Percentiles rank a stretch among this genome's conserved stretches.
phyloP scores from a whole-genome alignment of 2,329 filamentous ascomycete species.

The Beauveria rudraprayagi region DNA sequence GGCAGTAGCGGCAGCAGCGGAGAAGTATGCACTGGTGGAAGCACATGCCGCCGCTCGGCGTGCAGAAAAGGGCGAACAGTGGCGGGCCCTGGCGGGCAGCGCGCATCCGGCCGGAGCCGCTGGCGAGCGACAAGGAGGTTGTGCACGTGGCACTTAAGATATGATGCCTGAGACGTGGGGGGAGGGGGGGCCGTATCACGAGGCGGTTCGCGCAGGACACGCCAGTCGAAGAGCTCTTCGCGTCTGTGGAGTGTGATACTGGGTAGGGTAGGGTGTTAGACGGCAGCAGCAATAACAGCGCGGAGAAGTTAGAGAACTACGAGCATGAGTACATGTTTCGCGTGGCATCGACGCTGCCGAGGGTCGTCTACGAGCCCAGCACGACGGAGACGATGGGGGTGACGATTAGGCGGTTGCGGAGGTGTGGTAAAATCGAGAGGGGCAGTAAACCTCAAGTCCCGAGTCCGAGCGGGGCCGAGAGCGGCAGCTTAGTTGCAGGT shows the following conservation, averaged over 20 bases:
- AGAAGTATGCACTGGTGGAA: slow-evolving; percentile 50
- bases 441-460: too few species aligned
- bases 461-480: too few species aligned
- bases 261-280: slow-evolving; percentile 40
- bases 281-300: slow-evolving; percentile 19
- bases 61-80: slow-evolving; percentile 48
- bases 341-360: slow-evolving; percentile 77
- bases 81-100: slow-evolving; percentile 72
- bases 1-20: slow-evolving; percentile 58
- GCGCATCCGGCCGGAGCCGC: slow-evolving; percentile 61
- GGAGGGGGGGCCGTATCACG: slow-evolving; percentile 59
- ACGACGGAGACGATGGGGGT: slow-evolving; percentile 55
- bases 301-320: slow-evolving; percentile 56
- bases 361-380: slow-evolving; percentile 68
- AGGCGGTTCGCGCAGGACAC: slow-evolving; percentile 64
- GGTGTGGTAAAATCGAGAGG: too few species aligned
- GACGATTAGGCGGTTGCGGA: too few species aligned
- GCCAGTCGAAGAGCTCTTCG: slow-evolving; percentile 81
- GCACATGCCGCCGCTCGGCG: slow-evolving; percentile 51
- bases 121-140: slow-evolving; percentile 51
- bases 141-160: slow-evolving; percentile 55
- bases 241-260: slow-evolving; percentile 84
- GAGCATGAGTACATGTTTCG: slow-evolving; percentile 77
- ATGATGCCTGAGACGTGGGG: slow-evolving; percentile 53
- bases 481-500: too few species aligned